A percentile compares a stretch with the other conserved stretches of the same genome.
Conservation (phyloP, 306 rosid genomes). For the Gynostemma pentaphyllum region DNA sequence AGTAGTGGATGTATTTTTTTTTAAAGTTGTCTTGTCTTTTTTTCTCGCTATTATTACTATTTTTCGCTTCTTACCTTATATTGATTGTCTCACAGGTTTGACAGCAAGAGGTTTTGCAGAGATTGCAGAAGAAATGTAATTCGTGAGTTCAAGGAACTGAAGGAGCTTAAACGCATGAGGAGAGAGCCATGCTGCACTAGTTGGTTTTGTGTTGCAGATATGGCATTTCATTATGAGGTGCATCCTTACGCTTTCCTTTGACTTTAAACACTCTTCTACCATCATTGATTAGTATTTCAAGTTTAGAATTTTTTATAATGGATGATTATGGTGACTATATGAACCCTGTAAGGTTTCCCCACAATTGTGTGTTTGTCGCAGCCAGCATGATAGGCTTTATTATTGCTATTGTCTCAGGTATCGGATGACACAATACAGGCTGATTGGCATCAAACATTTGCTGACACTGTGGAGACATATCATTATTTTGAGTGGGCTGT, state of each 20-base stretch:
- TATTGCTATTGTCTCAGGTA: constrained; percentile 43
- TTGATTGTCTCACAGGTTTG: constrained; percentile 62
- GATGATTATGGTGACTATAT: constrained; percentile 2
- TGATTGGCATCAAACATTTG: constrained; percentile 85
- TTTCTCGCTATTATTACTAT: neutral
- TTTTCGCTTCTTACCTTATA: constrained; percentile 16
- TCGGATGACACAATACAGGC: constrained; percentile 72
- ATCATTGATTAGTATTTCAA: neutral
- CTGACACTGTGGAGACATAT: constrained; percentile 68
- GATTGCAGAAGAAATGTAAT: constrained; percentile 98
- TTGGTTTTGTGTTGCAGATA: constrained; percentile 98
- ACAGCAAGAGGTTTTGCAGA: constrained; percentile 99
- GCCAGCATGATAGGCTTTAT: constrained; percentile 9
- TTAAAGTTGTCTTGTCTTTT: neutral
- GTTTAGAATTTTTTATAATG: neutral
- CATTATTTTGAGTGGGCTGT: constrained; percentile 99
- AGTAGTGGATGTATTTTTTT: neutral
- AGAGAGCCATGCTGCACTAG: constrained; percentile 94
- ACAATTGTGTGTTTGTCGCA: constrained; percentile 10
- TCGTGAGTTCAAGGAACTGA: constrained; percentile 95
- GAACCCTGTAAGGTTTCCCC: neutral
- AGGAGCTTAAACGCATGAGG: constrained; percentile 87
- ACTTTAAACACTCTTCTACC: constrained; percentile 6
- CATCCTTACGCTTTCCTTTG: constrained; percentile 20
- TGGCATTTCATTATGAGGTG: constrained; percentile 95